phyloP scores from a whole-genome alignment of 768 basidiomycete species.

The Tulasnella sp. region DNA sequence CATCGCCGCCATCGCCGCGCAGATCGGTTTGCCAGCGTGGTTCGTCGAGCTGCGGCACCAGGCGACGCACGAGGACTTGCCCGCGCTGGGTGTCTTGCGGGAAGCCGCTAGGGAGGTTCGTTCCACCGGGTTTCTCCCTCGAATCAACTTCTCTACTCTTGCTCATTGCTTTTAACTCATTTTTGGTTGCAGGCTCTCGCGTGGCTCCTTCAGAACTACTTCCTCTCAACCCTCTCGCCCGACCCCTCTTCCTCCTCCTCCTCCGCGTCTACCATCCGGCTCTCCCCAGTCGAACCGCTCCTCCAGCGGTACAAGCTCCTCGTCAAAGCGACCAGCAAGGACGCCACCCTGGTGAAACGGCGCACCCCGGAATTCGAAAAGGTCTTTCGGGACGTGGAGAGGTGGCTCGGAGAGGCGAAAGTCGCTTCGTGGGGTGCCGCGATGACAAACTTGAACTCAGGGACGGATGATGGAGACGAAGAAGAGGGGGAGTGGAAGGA shows the following conservation, averaged over 20 bases:
- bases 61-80: conserved; percentile 91
- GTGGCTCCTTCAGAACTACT: conserved; percentile 81
- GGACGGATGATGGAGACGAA: conserved; percentile 30
- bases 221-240: conserved; percentile 45
- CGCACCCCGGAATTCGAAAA: conserved; percentile 40
- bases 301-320: conserved; percentile 64
- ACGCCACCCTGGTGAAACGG: conserved; percentile 45
- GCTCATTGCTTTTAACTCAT: too few relatives aligned
- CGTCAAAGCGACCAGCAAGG: conserved; percentile 49
- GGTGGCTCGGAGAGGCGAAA: conserved; percentile 67
- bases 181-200: conserved; percentile 72
- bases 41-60: conserved; percentile 90
- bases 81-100: conserved; percentile 65
- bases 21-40: conserved; percentile 78
- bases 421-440: conserved; percentile 38
- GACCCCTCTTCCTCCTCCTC: conserved; percentile 18
- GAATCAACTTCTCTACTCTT: too few relatives aligned
- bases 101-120: conserved; percentile 71
- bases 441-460: conserved; percentile 24
- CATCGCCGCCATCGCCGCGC: conserved; percentile 76
- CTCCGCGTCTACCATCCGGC: too few relatives aligned
- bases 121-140: neutral
- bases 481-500: conserved; percentile 42
- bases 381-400: conserved; percentile 51
- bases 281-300: conserved; percentile 52